These are phyloP conservation scores for Hansenula sp. DNA, from an alignment of 1,139 yeast genomes.

Conservation along the genomic window DNA sequence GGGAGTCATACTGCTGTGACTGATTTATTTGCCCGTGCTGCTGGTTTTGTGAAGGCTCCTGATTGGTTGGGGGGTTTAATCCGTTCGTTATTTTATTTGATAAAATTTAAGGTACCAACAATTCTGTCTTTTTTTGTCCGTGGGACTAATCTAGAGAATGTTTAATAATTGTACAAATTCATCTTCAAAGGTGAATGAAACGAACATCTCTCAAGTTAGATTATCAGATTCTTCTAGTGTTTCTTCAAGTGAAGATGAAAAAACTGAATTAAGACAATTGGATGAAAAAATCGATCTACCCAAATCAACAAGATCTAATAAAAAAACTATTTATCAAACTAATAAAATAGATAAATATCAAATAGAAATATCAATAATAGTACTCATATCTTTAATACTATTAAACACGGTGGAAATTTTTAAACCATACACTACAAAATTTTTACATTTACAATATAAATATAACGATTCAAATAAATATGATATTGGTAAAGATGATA, in stretches of 20 bases:
- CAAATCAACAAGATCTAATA: neutral
- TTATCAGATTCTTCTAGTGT: conserved; percentile 4
- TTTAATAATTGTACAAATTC: neutral
- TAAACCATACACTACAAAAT: conserved; percentile 30
- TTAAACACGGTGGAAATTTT: conserved; percentile 9
- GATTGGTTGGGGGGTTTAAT: neutral
- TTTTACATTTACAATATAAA: conserved; percentile 45
- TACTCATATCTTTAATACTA: conserved; percentile 6
- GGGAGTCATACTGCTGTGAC: neutral
- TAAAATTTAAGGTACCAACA: too few species aligned
- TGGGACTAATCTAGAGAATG: neutral
- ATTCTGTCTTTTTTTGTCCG: neutral
- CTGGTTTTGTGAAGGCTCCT: too few species aligned
- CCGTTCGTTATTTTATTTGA: neutral
- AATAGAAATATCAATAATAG: conserved; percentile 14
- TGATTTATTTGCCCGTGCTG: neutral
- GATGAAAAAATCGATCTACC: neutral
- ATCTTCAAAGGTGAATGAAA: conserved; percentile 5
- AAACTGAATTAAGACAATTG: neutral
- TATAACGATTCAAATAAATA: conserved; percentile 32
- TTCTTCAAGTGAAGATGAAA: conserved; percentile 2
- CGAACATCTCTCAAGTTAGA: conserved; percentile 7
- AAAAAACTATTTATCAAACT: conserved; percentile 2
- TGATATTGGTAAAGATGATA: conserved; percentile 56
- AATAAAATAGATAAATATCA: conserved; percentile 19